phyloP scores from a whole-genome alignment of 2,329 filamentous ascomycete genomes.

The Colletotrichum coccodes region DNA sequence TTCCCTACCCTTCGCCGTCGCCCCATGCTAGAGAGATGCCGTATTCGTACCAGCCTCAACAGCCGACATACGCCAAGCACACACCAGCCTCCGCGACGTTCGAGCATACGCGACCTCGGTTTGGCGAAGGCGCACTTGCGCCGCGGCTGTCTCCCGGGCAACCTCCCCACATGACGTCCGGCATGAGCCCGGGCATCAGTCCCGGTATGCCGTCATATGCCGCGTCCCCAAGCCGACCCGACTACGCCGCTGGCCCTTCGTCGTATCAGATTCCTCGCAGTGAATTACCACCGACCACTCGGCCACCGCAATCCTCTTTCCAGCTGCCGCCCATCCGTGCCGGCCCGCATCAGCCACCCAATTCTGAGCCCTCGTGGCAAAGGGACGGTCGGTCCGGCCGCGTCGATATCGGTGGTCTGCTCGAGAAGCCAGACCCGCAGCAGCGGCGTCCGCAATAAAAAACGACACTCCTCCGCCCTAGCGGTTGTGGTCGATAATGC shows the following conservation, averaged over 20 bases:
- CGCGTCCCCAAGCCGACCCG: slow-evolving; percentile 54
- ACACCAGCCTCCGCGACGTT: slow-evolving; percentile 59
- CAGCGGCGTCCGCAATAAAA: slow-evolving; percentile 40
- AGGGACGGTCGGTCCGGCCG: slow-evolving; percentile 63
- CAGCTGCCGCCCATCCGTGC: slow-evolving; percentile 61
- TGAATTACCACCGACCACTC: slow-evolving; percentile 52
- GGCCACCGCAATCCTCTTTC: slow-evolving; percentile 46
- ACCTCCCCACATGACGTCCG: slow-evolving; percentile 46
- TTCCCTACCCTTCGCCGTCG: slow-evolving; percentile 57
- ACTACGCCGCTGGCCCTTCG: slow-evolving; percentile 54
- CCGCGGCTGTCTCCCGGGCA: slow-evolving; percentile 42
- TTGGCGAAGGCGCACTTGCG: slow-evolving; percentile 46
- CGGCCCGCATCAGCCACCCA: slow-evolving; percentile 43
- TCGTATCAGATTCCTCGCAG: slow-evolving; percentile 65
- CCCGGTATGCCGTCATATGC: slow-evolving; percentile 57
- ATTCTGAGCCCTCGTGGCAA: slow-evolving; percentile 38
- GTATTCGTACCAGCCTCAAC: slow-evolving; percentile 52
- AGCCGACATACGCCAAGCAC: slow-evolving; percentile 51
- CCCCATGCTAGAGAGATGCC: slow-evolving; percentile 54
- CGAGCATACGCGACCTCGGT: slow-evolving; percentile 54
- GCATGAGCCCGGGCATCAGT: slow-evolving; percentile 53
- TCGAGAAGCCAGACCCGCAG: slow-evolving; percentile 63
- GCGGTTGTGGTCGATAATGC: slow-evolving; percentile 30
- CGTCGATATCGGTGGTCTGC: slow-evolving; percentile 70
- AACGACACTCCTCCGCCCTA: slow-evolving; percentile 17